These are phyloP conservation scores for Ganoderma lingzhi DNA, from an alignment of 1,284 basidiomycete genomes.

Conservation along the genomic window DNA sequence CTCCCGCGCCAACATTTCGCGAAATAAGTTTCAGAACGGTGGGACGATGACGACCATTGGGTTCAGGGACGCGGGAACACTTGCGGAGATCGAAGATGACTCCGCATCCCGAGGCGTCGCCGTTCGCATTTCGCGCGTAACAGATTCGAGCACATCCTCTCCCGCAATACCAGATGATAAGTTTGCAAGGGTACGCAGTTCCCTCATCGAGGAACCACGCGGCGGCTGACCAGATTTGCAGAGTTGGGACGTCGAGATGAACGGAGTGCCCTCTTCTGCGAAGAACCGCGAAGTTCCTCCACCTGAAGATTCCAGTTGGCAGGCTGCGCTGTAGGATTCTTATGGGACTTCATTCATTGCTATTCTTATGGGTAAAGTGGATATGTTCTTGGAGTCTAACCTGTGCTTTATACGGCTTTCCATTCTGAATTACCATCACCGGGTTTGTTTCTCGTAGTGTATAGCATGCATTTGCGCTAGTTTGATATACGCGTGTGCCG, in stretches of 20 bases:
- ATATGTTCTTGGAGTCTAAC: not conserved
- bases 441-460: too few relatives aligned
- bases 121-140: constrained; percentile 1
- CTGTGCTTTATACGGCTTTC: not conserved
- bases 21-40: not conserved
- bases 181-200: constrained; percentile 6
- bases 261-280: not conserved
- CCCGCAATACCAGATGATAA: constrained; percentile 5
- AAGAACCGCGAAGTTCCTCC: not conserved
- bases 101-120: constrained; percentile 5
- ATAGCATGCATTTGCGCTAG: not conserved
- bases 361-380: not conserved
- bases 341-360: not conserved
- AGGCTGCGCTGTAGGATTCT: not conserved
- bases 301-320: not conserved
- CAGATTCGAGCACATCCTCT: constrained; percentile 5
- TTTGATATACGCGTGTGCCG: not conserved
- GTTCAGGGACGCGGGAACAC: constrained; percentile 6
- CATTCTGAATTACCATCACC: not conserved
- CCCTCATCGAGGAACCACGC: not conserved
- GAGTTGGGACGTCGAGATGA: constrained; percentile 20
- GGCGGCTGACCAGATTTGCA: not conserved
- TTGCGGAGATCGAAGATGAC: constrained; percentile 3
- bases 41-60: constrained; percentile 1
- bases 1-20: constrained; percentile 11